Base-by-base conservation (phyloP, 1,139 yeast genomes). In the Hansenula lynferdii region DNA sequence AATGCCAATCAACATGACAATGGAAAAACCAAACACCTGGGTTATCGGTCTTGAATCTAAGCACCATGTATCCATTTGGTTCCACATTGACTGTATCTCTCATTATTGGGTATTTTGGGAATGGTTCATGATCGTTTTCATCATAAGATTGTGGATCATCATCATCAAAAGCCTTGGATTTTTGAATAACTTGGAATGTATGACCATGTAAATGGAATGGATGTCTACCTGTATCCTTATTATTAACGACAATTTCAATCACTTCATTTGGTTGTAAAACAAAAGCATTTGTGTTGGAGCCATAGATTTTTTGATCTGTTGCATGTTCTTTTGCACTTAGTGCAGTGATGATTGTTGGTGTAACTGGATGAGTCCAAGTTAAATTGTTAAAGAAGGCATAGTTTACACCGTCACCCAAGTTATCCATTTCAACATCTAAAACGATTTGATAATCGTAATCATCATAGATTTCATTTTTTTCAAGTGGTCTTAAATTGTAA, bases 1-100 rank as follows among this genome's bases (percentile, higher is more conserved):
- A 72, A 62, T 83, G 92, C 83, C 87, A 83, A 57, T 83, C 90
- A 43, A 83, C 76, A 54, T 83, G 92, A 60, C 92, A 83, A 55
- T 83, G 92, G 80, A 83, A 82, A 51, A 78, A 74, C 90, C 90
- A 83, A 35, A 81, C 81, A 52, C 92, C 92, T n/a, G 92, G 92
- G 53, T 83, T 83, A 51, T 79, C 72, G 19, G 90, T 87, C 50
- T 66, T 72, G 59, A 83, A 82, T 55, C 94, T 67, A 35, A 83
- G 48, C 4, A 81, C 87, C 35, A 79, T 56, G 51, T 78, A 74
- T 1, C 89, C 85, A 49, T 80, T 78, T 28, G 85, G 77, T 43
- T 77, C 73, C 22, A 82, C 77, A 42, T 72, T 66, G 21, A 75
- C 75, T 2, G 85, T 79, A 56, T 84, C 94, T 62, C 94, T 75